Conservation (phyloP, 805 yeast species). For the Yamadazyma paraphyllophila region DNA sequence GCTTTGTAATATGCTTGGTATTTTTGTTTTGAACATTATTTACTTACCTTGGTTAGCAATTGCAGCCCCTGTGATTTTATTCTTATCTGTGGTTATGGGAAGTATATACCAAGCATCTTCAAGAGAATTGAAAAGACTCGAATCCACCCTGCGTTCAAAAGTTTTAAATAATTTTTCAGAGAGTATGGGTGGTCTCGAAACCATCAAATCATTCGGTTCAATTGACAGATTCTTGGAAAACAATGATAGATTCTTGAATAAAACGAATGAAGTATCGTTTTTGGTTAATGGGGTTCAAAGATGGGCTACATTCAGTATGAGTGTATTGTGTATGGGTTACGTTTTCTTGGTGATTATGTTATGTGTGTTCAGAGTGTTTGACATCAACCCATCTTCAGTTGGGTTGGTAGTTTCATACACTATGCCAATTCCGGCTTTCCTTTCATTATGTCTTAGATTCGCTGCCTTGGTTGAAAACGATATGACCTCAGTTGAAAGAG, state of each 20-base stretch:
- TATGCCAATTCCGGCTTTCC: slow-evolving; percentile 29
- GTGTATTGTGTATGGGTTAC: slow-evolving; percentile 15
- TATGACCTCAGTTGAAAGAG: slow-evolving; percentile 39
- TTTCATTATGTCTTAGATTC: slow-evolving; percentile 29
- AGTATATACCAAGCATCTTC: slow-evolving; percentile 36
- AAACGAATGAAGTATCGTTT: slow-evolving; percentile 36
- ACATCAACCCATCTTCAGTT: slow-evolving; percentile 32
- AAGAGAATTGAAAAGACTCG: slow-evolving; percentile 38
- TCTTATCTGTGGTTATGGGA: slow-evolving; percentile 23
- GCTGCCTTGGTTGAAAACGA: slow-evolving; percentile 37
- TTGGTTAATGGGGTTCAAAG: slow-evolving; percentile 36
- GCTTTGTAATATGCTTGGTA: slow-evolving; percentile 56
- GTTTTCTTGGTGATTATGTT: slow-evolving; percentile 28
- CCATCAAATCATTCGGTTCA: slow-evolving; percentile 32
- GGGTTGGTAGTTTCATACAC: slow-evolving; percentile 37
- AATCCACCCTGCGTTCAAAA: slow-evolving; percentile 36
- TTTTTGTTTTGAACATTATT: slow-evolving; percentile 34
- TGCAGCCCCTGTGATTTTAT: slow-evolving; percentile 30
- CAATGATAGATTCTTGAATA: slow-evolving; percentile 25
- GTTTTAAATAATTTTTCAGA: slow-evolving; percentile 38
- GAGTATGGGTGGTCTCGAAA: slow-evolving; percentile 32
- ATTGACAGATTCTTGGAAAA: slow-evolving; percentile 22
- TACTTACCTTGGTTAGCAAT: slow-evolving; percentile 41
- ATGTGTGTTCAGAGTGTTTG: slow-evolving; percentile 32
- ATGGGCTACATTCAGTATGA: slow-evolving; percentile 31